A percentile compares a stretch with the other conserved stretches of the same genome.
Conservation (phyloP, 768 basidiomycete species). For the Collybia nuda region DNA sequence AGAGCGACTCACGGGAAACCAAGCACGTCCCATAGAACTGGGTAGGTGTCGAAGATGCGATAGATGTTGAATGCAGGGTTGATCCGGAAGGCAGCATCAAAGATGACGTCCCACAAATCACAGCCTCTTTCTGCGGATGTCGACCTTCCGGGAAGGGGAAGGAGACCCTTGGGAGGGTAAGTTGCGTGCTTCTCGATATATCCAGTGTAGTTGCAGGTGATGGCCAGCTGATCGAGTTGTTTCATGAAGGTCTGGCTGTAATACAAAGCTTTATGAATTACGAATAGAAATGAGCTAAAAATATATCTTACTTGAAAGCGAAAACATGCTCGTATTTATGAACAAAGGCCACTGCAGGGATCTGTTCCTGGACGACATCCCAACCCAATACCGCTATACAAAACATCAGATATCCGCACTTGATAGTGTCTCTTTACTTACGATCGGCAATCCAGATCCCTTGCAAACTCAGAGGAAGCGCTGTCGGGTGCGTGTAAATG, state of each 20-base stretch:
- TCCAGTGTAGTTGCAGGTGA: slow-evolving; percentile 58
- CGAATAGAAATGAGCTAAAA: neutral
- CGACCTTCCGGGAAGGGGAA: slow-evolving; percentile 69
- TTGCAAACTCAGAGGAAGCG: slow-evolving; percentile 56
- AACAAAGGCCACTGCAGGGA: slow-evolving; percentile 74
- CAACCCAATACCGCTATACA: slow-evolving; percentile 22
- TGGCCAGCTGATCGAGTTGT: slow-evolving; percentile 52
- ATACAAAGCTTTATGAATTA: neutral
- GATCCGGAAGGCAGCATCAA: slow-evolving; percentile 55
- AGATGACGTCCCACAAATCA: slow-evolving; percentile 67
- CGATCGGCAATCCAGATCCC: slow-evolving; percentile 77
- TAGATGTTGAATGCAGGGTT: slow-evolving; percentile 82
- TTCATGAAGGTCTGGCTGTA: slow-evolving; percentile 62
- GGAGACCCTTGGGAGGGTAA: slow-evolving; percentile 63
- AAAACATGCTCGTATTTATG: slow-evolving; percentile 72
- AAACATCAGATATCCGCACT: too few species aligned
- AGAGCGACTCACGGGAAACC: slow-evolving; percentile 64
- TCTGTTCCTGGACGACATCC: slow-evolving; percentile 64
- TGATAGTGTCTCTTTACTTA: slow-evolving; percentile 26
- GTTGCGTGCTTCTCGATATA: slow-evolving; percentile 64
- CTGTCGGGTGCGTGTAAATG: slow-evolving; percentile 58
- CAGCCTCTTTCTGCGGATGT: slow-evolving; percentile 48
- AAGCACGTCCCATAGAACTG: slow-evolving; percentile 76
- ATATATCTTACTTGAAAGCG: slow-evolving; percentile 58
- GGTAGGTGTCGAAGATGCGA: slow-evolving; percentile 75